Base-by-base conservation (phyloP, 192 early-diverging fungal genomes). In the Phycomyces blakesleeanus region DNA sequence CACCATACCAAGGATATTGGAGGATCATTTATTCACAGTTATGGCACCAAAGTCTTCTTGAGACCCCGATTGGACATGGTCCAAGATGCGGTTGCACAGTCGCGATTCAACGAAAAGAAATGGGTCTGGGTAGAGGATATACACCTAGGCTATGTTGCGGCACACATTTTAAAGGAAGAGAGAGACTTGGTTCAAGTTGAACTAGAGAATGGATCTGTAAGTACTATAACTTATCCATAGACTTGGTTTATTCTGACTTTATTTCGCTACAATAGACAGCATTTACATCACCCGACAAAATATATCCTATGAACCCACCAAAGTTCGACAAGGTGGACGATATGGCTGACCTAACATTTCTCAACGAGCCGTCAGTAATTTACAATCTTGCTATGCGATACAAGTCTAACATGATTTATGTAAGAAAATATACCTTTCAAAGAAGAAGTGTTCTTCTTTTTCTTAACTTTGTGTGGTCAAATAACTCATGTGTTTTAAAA, bases 251-350 rank as follows among this genome's bases (percentile, higher is more conserved):
- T 54, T 12, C 18, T n/a, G 16, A 15, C 21, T 3, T 51, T 20
- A 16, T 44, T 22, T 11, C 12, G 54, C 27, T 47, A 8, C 50
- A 34, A 12, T 59, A 58, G 61, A 54, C 54, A 2, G n/a, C 47
- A n/a, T 22, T 21, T 10, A 50, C 59, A 11, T n/a, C 49, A n/a
- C 25, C 29, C 12, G 92, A 89, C 70, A 90, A 87, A 50, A 91
- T 89, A 8, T 87, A 95, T 59, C 95, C 97, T 75, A 96, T 98
- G 91, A 99, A 99, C 57, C 97, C 97, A 57, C 97, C 97, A 62
- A 98, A 99, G 78, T 99, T 99, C 69, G 97, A 99, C 72, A 90
- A 89, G 69, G 93, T 91, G 41, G 97, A 99, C 63, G 97, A 99
- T 77, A 98, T 99, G 96, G 97, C 97, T 18, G 93, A 97, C 50